Percentiles rank a stretch among this genome's conserved stretches.
phyloP scores from a whole-genome alignment of 2,329 filamentous ascomycete genomes.

The Endoconidiophora polonica region DNA sequence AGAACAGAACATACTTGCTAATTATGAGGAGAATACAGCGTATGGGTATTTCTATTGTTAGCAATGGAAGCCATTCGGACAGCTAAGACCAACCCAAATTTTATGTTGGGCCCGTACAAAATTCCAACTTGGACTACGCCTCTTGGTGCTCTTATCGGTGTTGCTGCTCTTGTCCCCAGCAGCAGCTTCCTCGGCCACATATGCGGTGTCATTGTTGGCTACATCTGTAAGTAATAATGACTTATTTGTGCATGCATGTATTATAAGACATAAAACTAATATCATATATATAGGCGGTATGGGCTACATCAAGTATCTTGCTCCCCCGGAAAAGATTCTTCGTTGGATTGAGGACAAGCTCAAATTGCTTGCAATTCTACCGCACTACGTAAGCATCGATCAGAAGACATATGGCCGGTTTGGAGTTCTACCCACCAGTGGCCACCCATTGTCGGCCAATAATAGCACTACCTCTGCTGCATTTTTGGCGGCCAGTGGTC shows the following conservation, averaged over 20 bases:
- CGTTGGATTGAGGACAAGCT: conserved; percentile 80
- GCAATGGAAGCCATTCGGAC: conserved; percentile 75
- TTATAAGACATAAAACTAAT: background rate
- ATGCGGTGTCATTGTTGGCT: conserved; percentile 69
- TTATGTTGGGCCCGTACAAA: conserved; percentile 43
- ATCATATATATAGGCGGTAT: conserved; percentile 44
- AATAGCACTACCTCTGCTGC: conserved; percentile 33
- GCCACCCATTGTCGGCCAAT: conserved; percentile 21
- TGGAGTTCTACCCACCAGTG: conserved; percentile 57
- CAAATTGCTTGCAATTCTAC: conserved; percentile 66
- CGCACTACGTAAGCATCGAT: conserved; percentile 86
- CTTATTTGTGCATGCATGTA: background rate
- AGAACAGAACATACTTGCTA: background rate
- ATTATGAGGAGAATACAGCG: conserved; percentile 29
- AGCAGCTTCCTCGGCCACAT: conserved; percentile 78
- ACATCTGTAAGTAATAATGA: conserved; percentile 48
- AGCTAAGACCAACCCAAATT: conserved; percentile 63
- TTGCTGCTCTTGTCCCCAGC: conserved; percentile 60
- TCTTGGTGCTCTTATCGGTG: conserved; percentile 56
- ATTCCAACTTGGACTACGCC: conserved; percentile 91
- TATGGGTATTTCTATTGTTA: conserved; percentile 85
- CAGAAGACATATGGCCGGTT: conserved; percentile 92
- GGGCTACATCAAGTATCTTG: conserved; percentile 76
- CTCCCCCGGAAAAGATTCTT: conserved; percentile 74
- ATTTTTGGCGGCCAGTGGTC: conserved; percentile 34